Evolutionary conservation across 108 stramenopile species (phyloP).

Genomic region (Skeletonema potamos): DNA sequence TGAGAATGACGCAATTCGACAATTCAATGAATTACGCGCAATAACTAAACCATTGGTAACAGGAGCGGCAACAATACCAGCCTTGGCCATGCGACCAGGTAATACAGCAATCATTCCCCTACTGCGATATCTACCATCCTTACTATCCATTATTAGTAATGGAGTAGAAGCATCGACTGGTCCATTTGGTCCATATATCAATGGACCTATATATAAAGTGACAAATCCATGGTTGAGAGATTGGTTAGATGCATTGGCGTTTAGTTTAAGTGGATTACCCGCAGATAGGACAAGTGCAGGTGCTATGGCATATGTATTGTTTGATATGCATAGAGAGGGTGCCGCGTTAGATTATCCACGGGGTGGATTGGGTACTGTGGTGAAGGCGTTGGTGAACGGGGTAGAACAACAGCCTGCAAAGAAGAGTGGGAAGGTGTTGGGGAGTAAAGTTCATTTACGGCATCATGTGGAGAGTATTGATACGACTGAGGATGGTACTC

Average conservation of each 20-base stretch:
- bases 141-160: constrained; percentile 59
- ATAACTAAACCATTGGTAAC: constrained; percentile 57
- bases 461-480: constrained; percentile 67
- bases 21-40: constrained; percentile 66
- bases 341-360: constrained; percentile 88
- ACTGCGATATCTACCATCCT: constrained; percentile 66
- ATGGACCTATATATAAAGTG: constrained; percentile 75
- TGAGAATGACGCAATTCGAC: constrained; percentile 7
- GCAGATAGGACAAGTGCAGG: constrained; percentile 86
- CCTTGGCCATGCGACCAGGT: constrained; percentile 86
- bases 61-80: constrained; percentile 71
- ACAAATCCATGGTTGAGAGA: constrained; percentile 82
- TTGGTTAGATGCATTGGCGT: constrained; percentile 94
- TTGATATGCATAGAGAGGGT: constrained; percentile 85
- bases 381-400: constrained; percentile 87
- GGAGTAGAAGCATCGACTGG: constrained; percentile 66
- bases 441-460: constrained; percentile 67
- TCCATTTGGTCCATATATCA: constrained; percentile 79
- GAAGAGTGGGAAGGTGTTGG: neutral
- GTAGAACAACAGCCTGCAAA: constrained; percentile 75
- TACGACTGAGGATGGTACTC: constrained; percentile 46
- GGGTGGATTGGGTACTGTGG: constrained; percentile 80
- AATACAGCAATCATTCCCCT: constrained; percentile 61
- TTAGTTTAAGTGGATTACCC: constrained; percentile 84
- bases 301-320: constrained; percentile 92